phyloP scores from a whole-genome alignment of 1,139 yeast genomes.

The Scheffersomyces stambukii region DNA sequence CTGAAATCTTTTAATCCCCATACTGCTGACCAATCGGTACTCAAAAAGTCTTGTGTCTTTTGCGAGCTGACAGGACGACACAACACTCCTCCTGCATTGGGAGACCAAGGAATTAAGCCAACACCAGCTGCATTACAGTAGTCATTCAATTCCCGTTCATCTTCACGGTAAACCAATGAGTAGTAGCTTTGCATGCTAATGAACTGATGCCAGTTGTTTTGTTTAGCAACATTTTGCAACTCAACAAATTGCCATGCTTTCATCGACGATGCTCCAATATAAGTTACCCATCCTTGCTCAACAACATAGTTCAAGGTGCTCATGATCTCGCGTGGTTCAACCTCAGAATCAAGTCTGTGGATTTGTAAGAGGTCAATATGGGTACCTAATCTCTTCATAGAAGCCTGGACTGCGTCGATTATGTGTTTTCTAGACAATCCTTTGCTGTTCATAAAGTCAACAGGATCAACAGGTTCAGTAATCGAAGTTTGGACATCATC shows the following conservation, averaged over 20 bases:
- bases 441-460: slow-evolving; percentile 15
- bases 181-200: slow-evolving; percentile 56
- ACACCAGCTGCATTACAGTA: slow-evolving; percentile 36
- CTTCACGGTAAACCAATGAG: slow-evolving; percentile 53
- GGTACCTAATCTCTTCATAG: slow-evolving; percentile 48
- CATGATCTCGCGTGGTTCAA: slow-evolving; percentile 49
- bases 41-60: slow-evolving; percentile 3
- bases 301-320: slow-evolving; percentile 49
- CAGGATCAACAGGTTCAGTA: slow-evolving; percentile 7
- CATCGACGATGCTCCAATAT: slow-evolving; percentile 59
- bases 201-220: slow-evolving; percentile 49
- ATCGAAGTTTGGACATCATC: slow-evolving; percentile 9
- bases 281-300: slow-evolving; percentile 42
- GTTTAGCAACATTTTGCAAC: slow-evolving; percentile 48
- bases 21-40: slow-evolving; percentile 1
- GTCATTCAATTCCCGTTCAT: slow-evolving; percentile 55
- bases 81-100: slow-evolving; percentile 43
- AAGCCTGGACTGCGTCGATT: slow-evolving; percentile 44
- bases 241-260: slow-evolving; percentile 41
- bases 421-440: slow-evolving; percentile 55
- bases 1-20: slow-evolving; percentile 6
- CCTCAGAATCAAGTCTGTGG: slow-evolving; percentile 43
- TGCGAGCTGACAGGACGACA: slow-evolving; percentile 29
- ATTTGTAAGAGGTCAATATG: slow-evolving; percentile 47
- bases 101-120: slow-evolving; percentile 49